Base-by-base conservation (phyloP, 2,329 filamentous ascomycete species). In the Chalaropsis thielavioides region DNA sequence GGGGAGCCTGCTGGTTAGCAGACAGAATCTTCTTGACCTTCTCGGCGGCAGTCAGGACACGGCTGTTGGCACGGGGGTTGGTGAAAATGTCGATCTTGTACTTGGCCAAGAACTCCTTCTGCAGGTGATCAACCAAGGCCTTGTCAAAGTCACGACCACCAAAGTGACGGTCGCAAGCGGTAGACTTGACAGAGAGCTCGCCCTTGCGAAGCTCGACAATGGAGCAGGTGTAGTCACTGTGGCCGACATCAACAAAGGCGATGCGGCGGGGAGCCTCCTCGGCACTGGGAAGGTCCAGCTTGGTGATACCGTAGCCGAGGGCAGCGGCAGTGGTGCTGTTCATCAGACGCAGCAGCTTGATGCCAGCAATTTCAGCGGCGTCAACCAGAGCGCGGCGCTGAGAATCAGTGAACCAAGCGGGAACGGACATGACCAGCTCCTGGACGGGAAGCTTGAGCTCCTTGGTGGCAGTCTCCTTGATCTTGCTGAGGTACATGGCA, bases 1-100 rank as follows among this genome's bases (percentile, higher is more conserved):
- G 78, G 61, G 92, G 90, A 19, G 92, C 91, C 73, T 88, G 83
- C 71, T 92, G 88, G 79, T 97, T 97, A 74, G 94, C 94, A 43
- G 92, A 97, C 65, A 99, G 81, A 65, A 97, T 87, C 85, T 97
- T 97, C 87, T 99, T 99, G 74, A 95, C 80, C 83, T 96, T 96
- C 83, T 99, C 94, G 64, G 92, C 91, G 66, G 89, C 91, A 68
- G 90, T 86, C 51, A 89, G 83, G 71, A 95, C 89, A 75, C 94
- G 90, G 70, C 92, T 85, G 76, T 87, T 84, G 67, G 92, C 94
- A 80, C 96, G 96, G 70, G 86, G 83, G 79, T 97, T 94, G 70
- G 84, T 86, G 76, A 86, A 84, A 78, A 99, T 92, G 75, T 97
- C 92, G 71, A 97, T 89, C 83, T 95, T 96, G 85, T 90, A 95